Evolutionary conservation across 2,329 filamentous ascomycete genomes (phyloP).

Genomic region (Hyphodiscus sp.): DNA sequence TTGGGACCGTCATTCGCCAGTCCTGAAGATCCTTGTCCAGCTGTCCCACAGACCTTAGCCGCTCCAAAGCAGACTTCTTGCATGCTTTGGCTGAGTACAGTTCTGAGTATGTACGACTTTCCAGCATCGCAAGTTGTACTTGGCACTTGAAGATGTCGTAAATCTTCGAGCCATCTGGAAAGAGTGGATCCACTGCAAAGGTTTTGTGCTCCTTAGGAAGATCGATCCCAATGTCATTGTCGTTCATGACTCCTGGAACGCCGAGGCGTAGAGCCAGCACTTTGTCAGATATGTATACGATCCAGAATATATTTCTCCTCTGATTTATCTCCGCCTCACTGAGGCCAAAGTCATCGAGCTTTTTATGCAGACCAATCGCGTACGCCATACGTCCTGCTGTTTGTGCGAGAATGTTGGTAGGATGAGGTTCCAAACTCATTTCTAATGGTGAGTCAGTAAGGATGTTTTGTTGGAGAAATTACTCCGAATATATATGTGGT

Average conservation of each 20-base stretch:
- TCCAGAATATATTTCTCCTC: constrained; percentile 13
- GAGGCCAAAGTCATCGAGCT: constrained; percentile 13
- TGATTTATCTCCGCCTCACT: constrained; percentile 4
- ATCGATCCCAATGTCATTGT: constrained; percentile 11
- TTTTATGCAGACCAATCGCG: constrained; percentile 20
- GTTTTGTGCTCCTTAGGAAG: background rate
- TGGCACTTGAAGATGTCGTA: constrained; percentile 15
- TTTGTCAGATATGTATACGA: constrained; percentile 11
- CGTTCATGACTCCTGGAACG: constrained; percentile 10
- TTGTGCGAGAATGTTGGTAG: constrained; percentile 15
- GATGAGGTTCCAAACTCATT: constrained; percentile 15
- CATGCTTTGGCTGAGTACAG: constrained; percentile 23
- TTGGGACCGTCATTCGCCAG: constrained; percentile 20
- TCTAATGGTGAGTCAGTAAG: background rate
- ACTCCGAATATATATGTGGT: too few relatives aligned
- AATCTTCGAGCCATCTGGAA: constrained; percentile 1
- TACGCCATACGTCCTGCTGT: constrained; percentile 15
- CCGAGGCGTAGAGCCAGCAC: constrained; percentile 3
- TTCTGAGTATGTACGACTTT: constrained; percentile 19
- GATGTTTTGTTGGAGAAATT: too few relatives aligned
- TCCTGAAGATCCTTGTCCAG: constrained; percentile 21
- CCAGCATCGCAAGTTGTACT: constrained; percentile 17
- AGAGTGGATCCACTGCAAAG: background rate
- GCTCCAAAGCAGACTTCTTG: constrained; percentile 18
- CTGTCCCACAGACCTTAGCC: constrained; percentile 15